These are phyloP conservation scores for Globisporangium echinulatum DNA, from an alignment of 352 stramenopile genomes.

Conservation along the genomic window DNA sequence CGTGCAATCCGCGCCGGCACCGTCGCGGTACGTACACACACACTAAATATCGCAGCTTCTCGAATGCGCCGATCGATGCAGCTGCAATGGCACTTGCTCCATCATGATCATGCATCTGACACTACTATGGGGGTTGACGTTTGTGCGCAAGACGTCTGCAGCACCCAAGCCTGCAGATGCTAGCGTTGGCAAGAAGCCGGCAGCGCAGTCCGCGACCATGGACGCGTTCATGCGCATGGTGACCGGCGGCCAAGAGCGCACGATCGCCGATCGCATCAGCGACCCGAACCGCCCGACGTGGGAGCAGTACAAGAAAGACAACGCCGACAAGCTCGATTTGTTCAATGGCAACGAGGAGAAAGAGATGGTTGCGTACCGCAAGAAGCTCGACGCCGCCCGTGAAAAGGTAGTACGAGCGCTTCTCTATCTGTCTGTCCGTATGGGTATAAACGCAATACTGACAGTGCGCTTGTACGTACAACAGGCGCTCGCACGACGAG, in stretches of 20 bases:
- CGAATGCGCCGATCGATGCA: neutral
- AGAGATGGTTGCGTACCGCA: conserved; percentile 93
- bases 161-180: neutral
- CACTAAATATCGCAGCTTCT: too few relatives aligned
- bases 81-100: neutral
- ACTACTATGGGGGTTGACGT: too few relatives aligned
- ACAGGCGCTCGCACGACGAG: conserved; percentile 53
- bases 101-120: neutral
- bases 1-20: conserved; percentile 37
- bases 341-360: conserved; percentile 74
- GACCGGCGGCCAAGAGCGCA: conserved; percentile 90
- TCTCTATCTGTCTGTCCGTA: too few relatives aligned
- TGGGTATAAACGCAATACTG: too few relatives aligned
- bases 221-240: conserved; percentile 92
- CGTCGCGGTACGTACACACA: conserved; percentile 22
- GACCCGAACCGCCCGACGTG: conserved; percentile 93
- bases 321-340: conserved; percentile 91
- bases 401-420: conserved; percentile 63
- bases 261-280: conserved; percentile 90
- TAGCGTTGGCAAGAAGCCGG: conserved; percentile 13
- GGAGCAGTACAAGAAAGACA: conserved; percentile 96
- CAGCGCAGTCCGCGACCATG: conserved; percentile 79
- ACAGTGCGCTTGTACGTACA: neutral
- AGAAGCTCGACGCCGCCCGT: conserved; percentile 87
- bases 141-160: conserved; percentile 1